Conservation (phyloP, 345 rosid species). For the Erucastrum elatum region DNA sequence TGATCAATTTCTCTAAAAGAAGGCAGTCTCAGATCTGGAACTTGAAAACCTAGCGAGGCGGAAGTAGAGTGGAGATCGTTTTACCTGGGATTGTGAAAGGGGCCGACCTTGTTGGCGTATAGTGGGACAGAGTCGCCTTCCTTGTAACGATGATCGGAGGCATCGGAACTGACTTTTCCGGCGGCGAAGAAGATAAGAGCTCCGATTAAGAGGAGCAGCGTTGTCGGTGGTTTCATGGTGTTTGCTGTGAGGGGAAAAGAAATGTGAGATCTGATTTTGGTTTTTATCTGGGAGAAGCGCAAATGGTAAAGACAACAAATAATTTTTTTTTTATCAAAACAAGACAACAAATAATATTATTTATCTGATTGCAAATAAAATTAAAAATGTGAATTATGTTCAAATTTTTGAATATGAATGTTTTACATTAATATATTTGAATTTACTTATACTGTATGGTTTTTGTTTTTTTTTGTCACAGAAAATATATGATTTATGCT, state of each 20-base stretch:
- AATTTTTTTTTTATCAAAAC: background rate
- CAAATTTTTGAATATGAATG: too few relatives aligned
- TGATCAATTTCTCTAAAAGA: background rate
- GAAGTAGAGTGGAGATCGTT: background rate
- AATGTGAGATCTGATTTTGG: constrained; percentile 35
- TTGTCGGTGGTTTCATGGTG: constrained; percentile 34
- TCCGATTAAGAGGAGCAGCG: constrained; percentile 42
- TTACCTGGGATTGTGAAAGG: constrained; percentile 25
- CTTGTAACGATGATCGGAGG: constrained; percentile 71
- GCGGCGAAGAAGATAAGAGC: constrained; percentile 41
- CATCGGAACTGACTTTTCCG: constrained; percentile 54
- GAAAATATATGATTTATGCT: too few relatives aligned
- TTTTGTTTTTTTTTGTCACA: too few relatives aligned
- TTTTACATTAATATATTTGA: too few relatives aligned
- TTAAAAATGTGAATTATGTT: too few relatives aligned
- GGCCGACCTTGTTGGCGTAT: constrained; percentile 83
- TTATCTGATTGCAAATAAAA: background rate
- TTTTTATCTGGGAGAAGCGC: constrained; percentile 17
- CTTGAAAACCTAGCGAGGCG: background rate
- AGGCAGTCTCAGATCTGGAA: constrained; percentile 15
- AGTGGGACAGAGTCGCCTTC: constrained; percentile 67
- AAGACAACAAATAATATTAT: background rate
- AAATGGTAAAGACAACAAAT: background rate
- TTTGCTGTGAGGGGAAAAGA: background rate
- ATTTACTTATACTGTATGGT: too few relatives aligned